Percentiles rank a stretch among this genome's conserved stretches.
phyloP scores from a whole-genome alignment of 2,329 filamentous ascomycete species.

The Aspergillus uvarum region DNA sequence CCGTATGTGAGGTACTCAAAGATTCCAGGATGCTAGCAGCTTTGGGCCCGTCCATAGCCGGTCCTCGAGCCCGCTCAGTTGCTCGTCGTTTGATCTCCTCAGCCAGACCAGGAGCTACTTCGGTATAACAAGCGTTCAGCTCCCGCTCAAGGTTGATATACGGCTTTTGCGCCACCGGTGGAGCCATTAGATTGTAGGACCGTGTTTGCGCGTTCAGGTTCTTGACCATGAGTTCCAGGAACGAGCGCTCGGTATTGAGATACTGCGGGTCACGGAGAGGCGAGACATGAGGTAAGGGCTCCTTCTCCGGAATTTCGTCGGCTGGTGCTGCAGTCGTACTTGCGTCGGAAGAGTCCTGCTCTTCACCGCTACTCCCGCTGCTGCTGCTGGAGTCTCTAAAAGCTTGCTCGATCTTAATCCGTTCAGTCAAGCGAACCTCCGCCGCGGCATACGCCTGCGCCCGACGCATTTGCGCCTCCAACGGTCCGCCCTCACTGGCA shows the following conservation, averaged over 20 bases:
- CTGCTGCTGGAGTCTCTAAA: slow-evolving; percentile 11
- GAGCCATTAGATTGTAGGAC: slow-evolving; percentile 93
- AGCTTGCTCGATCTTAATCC: slow-evolving; percentile 26
- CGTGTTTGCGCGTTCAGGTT: slow-evolving; percentile 78
- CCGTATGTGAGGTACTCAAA: slow-evolving; percentile 50
- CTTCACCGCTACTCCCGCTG: background rate
- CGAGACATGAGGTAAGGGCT: slow-evolving; percentile 43
- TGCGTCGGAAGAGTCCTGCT: slow-evolving; percentile 8
- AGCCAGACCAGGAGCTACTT: slow-evolving; percentile 76
- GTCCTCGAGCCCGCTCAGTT: slow-evolving; percentile 44
- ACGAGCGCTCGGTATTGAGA: slow-evolving; percentile 70
- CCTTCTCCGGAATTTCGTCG: slow-evolving; percentile 7
- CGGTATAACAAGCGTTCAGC: slow-evolving; percentile 75
- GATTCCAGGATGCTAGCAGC: slow-evolving; percentile 61
- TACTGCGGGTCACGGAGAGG: slow-evolving; percentile 80
- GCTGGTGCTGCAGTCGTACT: slow-evolving; percentile 13
- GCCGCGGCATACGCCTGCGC: slow-evolving; percentile 74
- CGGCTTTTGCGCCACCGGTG: slow-evolving; percentile 86
- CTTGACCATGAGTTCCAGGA: slow-evolving; percentile 72
- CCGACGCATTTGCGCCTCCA: slow-evolving; percentile 69
- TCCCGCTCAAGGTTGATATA: slow-evolving; percentile 85
- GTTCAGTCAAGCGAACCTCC: slow-evolving; percentile 53
- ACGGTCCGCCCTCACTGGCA: slow-evolving; percentile 69
- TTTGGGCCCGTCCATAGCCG: slow-evolving; percentile 22
- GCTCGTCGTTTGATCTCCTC: slow-evolving; percentile 71